Base-by-base conservation (phyloP, 129 eudicot genomes). In the Artemisia tridentata region DNA sequence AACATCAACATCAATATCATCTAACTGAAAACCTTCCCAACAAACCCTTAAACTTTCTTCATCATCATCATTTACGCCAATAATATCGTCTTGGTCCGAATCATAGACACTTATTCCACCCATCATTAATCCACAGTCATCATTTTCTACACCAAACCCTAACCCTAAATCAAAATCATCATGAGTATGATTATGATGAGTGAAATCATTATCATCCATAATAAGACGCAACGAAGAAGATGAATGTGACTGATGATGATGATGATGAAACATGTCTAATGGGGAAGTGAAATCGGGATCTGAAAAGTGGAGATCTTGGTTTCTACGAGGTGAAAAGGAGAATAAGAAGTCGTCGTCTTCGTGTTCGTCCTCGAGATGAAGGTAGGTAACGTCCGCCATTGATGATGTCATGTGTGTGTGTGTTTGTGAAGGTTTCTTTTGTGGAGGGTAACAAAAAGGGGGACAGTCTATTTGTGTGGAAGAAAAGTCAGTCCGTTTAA, bases 361-460 rank as follows among this genome's bases (percentile, higher is more conserved):
- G 53, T 59, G 67, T 7, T 77, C 50, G n/a, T 72, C 81, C 34
- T 78, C 70, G 53, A 23, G 76, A 11, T 72, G 84, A 55, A 87
- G 80, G 57, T 59, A 77, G 14, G 85, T 75, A 52, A 80, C 86
- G 31, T 84, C 82, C 74, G 88, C 81, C 95, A 82, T 85, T 75
- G 74, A 71, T 75, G 73, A 65, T 51, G 46, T 1, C 48, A 20
- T 56, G 25, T 31, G 25, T n/a, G 55, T 7, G 34, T 29, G 72
- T 55, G 12, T 50, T 10, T 23, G 78, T 64, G 41, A 74, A 51
- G 63, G 65, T 45, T 74, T 72, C 61, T 48, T 27, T 25, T 25
- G 29, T 25, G 29, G 29, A 25, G 53, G 78, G 65, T 47, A 17
- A 54, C 11, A 4, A 11, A 17, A 5, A n/a, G 18, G 20, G 3